These are phyloP conservation scores for Aspergillus ibericus DNA, from an alignment of 2,329 filamentous ascomycete species.

Conservation along the genomic window DNA sequence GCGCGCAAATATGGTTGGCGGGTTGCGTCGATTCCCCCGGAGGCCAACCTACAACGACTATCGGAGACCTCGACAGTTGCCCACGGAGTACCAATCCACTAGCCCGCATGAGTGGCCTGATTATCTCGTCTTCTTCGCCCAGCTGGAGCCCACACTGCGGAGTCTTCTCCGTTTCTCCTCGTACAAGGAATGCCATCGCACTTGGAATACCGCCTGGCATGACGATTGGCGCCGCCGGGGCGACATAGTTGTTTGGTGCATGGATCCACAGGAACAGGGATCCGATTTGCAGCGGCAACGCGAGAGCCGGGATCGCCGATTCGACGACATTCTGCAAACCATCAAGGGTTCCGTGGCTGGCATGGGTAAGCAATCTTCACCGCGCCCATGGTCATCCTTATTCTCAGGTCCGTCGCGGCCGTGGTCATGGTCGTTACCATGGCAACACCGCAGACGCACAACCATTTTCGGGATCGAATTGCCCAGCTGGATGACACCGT, in stretches of 20 bases:
- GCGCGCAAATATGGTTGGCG: conserved; percentile 50
- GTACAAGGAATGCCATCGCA: conserved; percentile 60
- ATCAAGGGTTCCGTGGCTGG: conserved; percentile 28
- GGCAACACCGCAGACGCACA: conserved; percentile 14
- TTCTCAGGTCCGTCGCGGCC: conserved; percentile 2
- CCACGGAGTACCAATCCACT: conserved; percentile 4
- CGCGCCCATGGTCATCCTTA: conserved; percentile 11
- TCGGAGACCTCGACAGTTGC: not conserved
- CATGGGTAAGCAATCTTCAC: conserved; percentile 11
- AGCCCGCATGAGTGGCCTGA: conserved; percentile 47
- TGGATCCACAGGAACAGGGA: conserved; percentile 40
- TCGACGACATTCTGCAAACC: conserved; percentile 37
- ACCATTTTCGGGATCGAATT: conserved; percentile 16
- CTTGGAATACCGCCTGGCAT: conserved; percentile 63
- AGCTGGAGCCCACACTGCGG: conserved; percentile 54
- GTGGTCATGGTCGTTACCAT: conserved; percentile 28
- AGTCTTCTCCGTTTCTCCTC: conserved; percentile 44
- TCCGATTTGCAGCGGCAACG: conserved; percentile 14
- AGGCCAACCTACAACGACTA: conserved; percentile 32
- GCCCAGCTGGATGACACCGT: conserved; percentile 6
- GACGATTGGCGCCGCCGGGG: conserved; percentile 62
- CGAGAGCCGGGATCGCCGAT: conserved; percentile 20
- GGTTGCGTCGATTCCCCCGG: conserved; percentile 34
- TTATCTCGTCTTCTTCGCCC: conserved; percentile 57
- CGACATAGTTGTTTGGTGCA: conserved; percentile 64